Percentiles rank a stretch among this genome's conserved stretches.
These are phyloP conservation scores for Camillea tinctor DNA, from an alignment of 2,329 filamentous ascomycete genomes.

Conservation along the genomic window DNA sequence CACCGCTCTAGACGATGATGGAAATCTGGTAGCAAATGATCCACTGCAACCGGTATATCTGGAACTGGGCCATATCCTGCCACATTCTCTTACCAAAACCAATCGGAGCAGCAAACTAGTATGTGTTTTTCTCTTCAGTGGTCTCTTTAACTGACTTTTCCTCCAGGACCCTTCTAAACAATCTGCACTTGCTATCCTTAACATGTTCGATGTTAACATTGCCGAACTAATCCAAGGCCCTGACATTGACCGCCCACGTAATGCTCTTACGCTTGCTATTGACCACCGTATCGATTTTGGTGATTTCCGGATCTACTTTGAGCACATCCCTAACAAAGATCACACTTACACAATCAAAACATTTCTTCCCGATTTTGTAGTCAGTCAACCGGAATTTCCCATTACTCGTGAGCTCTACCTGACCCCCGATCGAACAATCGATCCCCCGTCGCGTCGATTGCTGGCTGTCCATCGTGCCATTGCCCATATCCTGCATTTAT, in stretches of 20 bases:
- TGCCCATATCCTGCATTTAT: constrained; percentile 33
- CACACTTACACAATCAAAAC: constrained; percentile 31
- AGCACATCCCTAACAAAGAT: constrained; percentile 16
- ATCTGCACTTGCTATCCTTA: constrained; percentile 39
- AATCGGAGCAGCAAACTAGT: constrained; percentile 2
- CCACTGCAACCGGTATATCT: background rate
- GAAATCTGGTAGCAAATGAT: constrained; percentile 14
- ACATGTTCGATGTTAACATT: constrained; percentile 41
- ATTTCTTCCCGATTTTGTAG: constrained; percentile 8
- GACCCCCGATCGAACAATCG: constrained; percentile 24
- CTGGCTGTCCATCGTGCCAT: constrained; percentile 34
- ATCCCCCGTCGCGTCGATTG: constrained; percentile 32
- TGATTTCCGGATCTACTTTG: constrained; percentile 32
- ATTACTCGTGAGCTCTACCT: constrained; percentile 30
- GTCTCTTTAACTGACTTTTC: too few species aligned
- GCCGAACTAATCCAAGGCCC: constrained; percentile 36
- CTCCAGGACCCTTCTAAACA: too few species aligned
- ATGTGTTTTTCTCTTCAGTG: background rate
- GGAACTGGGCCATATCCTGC: constrained; percentile 11
- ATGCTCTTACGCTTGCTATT: constrained; percentile 36
- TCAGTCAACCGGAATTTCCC: constrained; percentile 19
- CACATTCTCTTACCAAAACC: constrained; percentile 7
- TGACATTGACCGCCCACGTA: constrained; percentile 40
- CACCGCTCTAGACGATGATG: constrained; percentile 27
- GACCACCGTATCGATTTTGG: constrained; percentile 31